These are phyloP conservation scores for Brettanomyces anomalus DNA, from an alignment of 805 yeast genomes.

Conservation along the genomic window DNA sequence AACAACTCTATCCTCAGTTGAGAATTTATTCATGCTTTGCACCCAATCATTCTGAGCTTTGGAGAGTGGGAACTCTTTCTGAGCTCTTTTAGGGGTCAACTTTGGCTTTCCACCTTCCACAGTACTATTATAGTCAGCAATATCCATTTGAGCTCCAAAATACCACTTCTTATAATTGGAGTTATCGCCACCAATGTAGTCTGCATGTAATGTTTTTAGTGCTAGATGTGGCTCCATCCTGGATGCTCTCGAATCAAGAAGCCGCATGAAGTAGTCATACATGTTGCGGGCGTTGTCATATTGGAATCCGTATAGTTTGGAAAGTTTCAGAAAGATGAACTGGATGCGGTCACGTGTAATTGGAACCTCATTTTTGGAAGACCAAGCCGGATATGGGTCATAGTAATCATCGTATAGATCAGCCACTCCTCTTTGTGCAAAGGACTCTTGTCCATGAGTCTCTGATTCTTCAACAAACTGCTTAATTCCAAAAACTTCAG, in stretches of 20 bases:
- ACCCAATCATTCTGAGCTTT: slow-evolving; percentile 45
- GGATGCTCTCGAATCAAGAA: slow-evolving; percentile 62
- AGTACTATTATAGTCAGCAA: slow-evolving; percentile 26
- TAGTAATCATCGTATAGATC: slow-evolving; percentile 34
- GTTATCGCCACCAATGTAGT: slow-evolving; percentile 63
- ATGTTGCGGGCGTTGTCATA: slow-evolving; percentile 54
- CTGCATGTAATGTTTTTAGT: slow-evolving; percentile 55
- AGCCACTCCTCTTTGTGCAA: slow-evolving; percentile 26
- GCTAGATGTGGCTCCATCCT: slow-evolving; percentile 52
- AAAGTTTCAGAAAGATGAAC: slow-evolving; percentile 41
- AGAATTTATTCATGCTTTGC: slow-evolving; percentile 37
- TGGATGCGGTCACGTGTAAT: slow-evolving; percentile 47
- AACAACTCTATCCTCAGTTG: slow-evolving; percentile 44
- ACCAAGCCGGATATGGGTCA: slow-evolving; percentile 52
- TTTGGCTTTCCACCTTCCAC: slow-evolving; percentile 5
- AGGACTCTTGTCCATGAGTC: slow-evolving; percentile 17
- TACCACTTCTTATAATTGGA: slow-evolving; percentile 71
- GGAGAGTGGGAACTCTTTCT: slow-evolving; percentile 23
- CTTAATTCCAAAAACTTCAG: slow-evolving; percentile 24
- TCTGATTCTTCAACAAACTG: slow-evolving; percentile 24
- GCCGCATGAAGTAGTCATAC: slow-evolving; percentile 53
- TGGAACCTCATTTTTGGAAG: slow-evolving; percentile 32
- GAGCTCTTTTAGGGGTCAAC: slow-evolving; percentile 1
- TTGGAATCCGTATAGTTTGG: slow-evolving; percentile 60
- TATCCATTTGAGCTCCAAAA: slow-evolving; percentile 63